phyloP scores from a whole-genome alignment of 768 basidiomycete genomes.

The Tephrocybe sp. region DNA sequence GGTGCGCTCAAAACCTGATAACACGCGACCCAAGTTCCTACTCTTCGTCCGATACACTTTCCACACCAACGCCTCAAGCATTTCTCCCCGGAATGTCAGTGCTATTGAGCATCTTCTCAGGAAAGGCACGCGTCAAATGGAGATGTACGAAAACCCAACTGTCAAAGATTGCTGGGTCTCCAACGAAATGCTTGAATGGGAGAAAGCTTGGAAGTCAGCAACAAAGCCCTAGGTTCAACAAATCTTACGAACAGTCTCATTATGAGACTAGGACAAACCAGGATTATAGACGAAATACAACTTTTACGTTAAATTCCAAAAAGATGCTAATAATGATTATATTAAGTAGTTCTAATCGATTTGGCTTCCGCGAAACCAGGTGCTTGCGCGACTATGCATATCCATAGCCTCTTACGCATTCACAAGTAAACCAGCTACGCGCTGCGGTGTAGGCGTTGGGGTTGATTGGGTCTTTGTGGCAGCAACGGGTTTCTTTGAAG shows the following conservation, averaged over 20 bases:
- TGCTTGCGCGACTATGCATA: neutral
- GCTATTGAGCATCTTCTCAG: constrained; percentile 78
- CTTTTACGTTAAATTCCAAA: too few relatives aligned
- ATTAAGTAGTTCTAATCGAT: neutral
- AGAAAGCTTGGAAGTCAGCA: constrained; percentile 24
- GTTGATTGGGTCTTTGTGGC: neutral
- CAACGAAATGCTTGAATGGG: constrained; percentile 68
- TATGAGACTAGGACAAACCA: too few relatives aligned
- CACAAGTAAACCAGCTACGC: constrained; percentile 1
- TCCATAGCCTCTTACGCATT: neutral
- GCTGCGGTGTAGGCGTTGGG: neutral
- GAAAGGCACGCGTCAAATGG: constrained; percentile 62
- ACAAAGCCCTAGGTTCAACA: neutral
- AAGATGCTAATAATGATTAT: neutral
- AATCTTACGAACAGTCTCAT: neutral
- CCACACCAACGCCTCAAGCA: constrained; percentile 53
- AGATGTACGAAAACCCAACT: constrained; percentile 60
- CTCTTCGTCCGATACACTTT: constrained; percentile 71
- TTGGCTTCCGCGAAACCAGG: neutral
- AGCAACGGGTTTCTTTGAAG: neutral
- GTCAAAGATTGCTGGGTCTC: constrained; percentile 79
- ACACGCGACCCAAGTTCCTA: constrained; percentile 60
- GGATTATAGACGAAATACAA: too few relatives aligned
- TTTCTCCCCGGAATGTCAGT: constrained; percentile 64
- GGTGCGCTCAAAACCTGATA: constrained; percentile 61